These are phyloP conservation scores for Funneliformis geosporum DNA, from an alignment of 192 early-diverging fungal species.

Conservation along the genomic window DNA sequence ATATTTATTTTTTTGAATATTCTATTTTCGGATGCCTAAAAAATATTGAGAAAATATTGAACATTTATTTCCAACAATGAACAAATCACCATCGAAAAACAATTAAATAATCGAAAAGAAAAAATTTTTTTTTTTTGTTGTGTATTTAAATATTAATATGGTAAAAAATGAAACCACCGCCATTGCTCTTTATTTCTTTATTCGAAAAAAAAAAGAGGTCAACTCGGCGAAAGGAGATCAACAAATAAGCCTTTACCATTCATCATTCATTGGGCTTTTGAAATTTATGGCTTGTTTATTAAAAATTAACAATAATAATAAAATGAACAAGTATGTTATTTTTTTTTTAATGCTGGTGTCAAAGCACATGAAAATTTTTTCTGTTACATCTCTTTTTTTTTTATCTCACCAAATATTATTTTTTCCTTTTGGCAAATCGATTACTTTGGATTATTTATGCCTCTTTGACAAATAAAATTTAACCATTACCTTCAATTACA, in stretches of 20 bases:
- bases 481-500: too few relatives aligned
- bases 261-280: neutral
- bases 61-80: neutral
- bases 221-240: neutral
- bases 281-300: neutral
- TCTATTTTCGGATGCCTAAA: neutral
- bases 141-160: neutral
- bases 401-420: too few relatives aligned
- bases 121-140: too few relatives aligned
- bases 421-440: too few relatives aligned
- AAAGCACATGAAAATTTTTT: neutral
- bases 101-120: neutral
- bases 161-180: neutral
- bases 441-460: too few relatives aligned
- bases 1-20: neutral
- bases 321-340: neutral
- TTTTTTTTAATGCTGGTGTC: neutral
- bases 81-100: neutral
- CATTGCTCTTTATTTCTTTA: neutral
- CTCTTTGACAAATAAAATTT: too few relatives aligned
- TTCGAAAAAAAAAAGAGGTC: too few relatives aligned
- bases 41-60: too few relatives aligned
- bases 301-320: neutral
- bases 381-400: neutral
- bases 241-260: neutral